A percentile compares a stretch with the other conserved stretches of the same genome.
Evolutionary conservation across 768 basidiomycete species (phyloP).

Genomic region (Scleroderma citrinum): DNA sequence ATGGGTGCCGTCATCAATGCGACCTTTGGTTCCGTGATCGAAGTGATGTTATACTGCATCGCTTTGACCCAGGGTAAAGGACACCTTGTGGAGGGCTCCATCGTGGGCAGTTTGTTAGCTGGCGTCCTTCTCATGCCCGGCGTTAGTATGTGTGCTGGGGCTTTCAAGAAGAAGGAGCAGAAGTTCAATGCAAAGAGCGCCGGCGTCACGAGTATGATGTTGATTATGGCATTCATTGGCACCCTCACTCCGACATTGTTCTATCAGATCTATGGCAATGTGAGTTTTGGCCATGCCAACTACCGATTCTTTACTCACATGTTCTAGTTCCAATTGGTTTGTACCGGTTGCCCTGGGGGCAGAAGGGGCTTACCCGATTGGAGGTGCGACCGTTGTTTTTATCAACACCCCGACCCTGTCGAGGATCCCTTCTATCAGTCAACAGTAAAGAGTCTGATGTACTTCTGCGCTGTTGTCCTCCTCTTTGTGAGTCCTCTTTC

Average conservation of each 20-base stretch:
- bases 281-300: slow-evolving; percentile 37
- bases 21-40: slow-evolving; percentile 97
- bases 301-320: slow-evolving; percentile 8
- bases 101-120: slow-evolving; percentile 91
- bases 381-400: slow-evolving; percentile 90
- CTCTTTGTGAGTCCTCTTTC: slow-evolving; percentile 61
- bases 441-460: slow-evolving; percentile 94
- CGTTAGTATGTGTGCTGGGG: slow-evolving; percentile 89
- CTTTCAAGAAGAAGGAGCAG: slow-evolving; percentile 87
- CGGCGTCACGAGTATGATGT: slow-evolving; percentile 97
- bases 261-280: slow-evolving; percentile 96
- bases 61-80: slow-evolving; percentile 90
- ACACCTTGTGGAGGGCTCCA: slow-evolving; percentile 92
- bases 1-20: slow-evolving; percentile 99
- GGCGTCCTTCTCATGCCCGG: slow-evolving; percentile 98
- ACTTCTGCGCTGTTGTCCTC: slow-evolving; percentile 87
- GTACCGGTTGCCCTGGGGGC: slow-evolving; percentile 65
- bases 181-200: slow-evolving; percentile 99
- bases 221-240: slow-evolving; percentile 99
- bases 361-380: slow-evolving; percentile 39
- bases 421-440: slow-evolving; percentile 95
- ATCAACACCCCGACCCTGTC: slow-evolving; percentile 89
- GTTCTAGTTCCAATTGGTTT: slow-evolving; percentile 77
- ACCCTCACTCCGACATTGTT: slow-evolving; percentile 93
- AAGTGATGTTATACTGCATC: slow-evolving; percentile 89